phyloP scores from a whole-genome alignment of 768 basidiomycete genomes.

The Suillus sp. region DNA sequence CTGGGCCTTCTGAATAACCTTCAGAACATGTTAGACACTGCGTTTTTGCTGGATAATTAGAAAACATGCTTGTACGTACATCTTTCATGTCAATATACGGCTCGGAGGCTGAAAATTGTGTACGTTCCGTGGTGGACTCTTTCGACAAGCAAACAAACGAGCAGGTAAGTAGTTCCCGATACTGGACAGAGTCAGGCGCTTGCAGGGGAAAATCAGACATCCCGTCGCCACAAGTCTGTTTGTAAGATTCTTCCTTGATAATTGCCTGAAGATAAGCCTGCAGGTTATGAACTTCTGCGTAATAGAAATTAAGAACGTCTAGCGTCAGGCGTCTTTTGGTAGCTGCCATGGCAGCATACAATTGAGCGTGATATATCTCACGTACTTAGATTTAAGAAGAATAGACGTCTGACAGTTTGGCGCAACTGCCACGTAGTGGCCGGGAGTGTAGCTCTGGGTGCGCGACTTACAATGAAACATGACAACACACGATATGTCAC shows the following conservation, averaged over 20 bases:
- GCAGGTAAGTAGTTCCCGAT: conserved; percentile 42
- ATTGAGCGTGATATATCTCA: background rate
- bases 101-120: conserved; percentile 32
- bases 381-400: background rate
- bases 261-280: conserved; percentile 43
- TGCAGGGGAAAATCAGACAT: conserved; percentile 12
- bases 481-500: no score
- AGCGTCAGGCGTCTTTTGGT: conserved; percentile 23
- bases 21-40: background rate
- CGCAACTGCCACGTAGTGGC: background rate
- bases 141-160: conserved; percentile 47
- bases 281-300: conserved; percentile 41
- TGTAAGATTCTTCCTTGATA: conserved; percentile 26
- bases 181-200: conserved; percentile 31
- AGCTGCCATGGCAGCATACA: background rate
- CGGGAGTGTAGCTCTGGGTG: no score
- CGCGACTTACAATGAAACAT: no score
- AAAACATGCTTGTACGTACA: conserved; percentile 35
- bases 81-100: conserved; percentile 57
- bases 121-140: conserved; percentile 21
- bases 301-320: conserved; percentile 47
- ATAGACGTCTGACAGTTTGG: background rate
- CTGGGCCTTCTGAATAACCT: conserved; percentile 69
- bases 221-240: conserved; percentile 16
- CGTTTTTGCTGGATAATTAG: background rate